Evolutionary conservation across 768 basidiomycete species (phyloP).

Genomic region (Clitopilus passeckerianus): DNA sequence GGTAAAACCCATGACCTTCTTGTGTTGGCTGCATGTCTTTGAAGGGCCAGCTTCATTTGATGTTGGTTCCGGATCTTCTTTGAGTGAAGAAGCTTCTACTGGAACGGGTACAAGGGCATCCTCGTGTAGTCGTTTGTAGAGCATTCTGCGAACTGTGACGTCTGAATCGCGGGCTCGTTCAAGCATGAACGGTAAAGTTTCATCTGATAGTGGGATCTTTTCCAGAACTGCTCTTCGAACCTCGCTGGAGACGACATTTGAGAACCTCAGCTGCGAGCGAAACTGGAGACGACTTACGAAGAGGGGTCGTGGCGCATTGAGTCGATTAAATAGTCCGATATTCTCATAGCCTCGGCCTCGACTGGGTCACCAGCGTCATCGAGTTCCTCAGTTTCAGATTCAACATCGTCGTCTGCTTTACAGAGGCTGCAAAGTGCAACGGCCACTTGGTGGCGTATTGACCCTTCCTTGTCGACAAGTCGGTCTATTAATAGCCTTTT

Average conservation of each 20-base stretch:
- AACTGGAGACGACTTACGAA: constrained; percentile 45
- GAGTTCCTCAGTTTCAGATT: constrained; percentile 17
- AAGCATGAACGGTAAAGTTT: constrained; percentile 63
- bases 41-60: constrained; percentile 27
- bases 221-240: constrained; percentile 78
- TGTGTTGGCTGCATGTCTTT: constrained; percentile 29
- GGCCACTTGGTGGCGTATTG: constrained; percentile 75
- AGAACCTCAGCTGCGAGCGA: background rate
- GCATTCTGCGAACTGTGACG: constrained; percentile 61
- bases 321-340: constrained; percentile 49
- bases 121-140: constrained; percentile 35
- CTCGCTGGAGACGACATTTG: constrained; percentile 44
- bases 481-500: constrained; percentile 65
- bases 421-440: constrained; percentile 76
- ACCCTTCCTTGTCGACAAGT: constrained; percentile 71
- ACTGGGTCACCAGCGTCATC: background rate
- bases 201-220: constrained; percentile 55
- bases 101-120: background rate
- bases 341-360: constrained; percentile 26
- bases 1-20: constrained; percentile 39
- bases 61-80: background rate
- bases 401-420: constrained; percentile 61
- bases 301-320: constrained; percentile 69
- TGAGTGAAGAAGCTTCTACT: background rate
- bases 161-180: constrained; percentile 80